Percentiles rank a stretch among this genome's conserved stretches.
phyloP scores from a whole-genome alignment of 495 filamentous ascomycete species.

The Trichoderma erinaceum region DNA sequence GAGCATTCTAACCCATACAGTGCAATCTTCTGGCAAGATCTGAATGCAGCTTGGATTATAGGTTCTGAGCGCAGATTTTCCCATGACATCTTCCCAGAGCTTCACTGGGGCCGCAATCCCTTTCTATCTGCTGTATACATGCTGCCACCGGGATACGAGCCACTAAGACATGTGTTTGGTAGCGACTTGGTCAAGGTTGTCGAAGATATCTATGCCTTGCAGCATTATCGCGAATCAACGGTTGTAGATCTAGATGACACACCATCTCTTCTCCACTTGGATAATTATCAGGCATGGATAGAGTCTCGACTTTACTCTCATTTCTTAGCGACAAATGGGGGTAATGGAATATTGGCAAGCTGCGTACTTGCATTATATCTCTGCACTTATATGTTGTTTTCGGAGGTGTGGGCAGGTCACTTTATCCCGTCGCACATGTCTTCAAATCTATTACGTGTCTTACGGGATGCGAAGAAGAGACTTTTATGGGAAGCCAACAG shows the following conservation, averaged over 20 bases:
- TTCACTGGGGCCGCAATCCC: not conserved
- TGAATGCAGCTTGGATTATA: slow-evolving; percentile 1
- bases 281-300: not conserved
- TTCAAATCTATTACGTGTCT: not conserved
- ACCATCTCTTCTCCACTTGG: not conserved
- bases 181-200: not conserved
- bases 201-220: slow-evolving; percentile 2
- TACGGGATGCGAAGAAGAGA: not conserved
- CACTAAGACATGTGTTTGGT: not conserved
- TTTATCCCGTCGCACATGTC: slow-evolving; percentile 1
- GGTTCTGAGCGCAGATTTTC: not conserved
- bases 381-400: slow-evolving; percentile 1
- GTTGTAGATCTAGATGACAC: not conserved
- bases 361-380: slow-evolving; percentile 2
- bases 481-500: not conserved
- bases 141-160: not conserved
- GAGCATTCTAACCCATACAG: not conserved
- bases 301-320: not conserved
- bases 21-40: slow-evolving; percentile 5
- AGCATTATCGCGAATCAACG: not conserved
- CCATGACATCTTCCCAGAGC: not conserved
- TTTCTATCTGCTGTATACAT: not conserved
- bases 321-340: not conserved
- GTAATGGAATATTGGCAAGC: not conserved
- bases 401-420: not conserved